Base-by-base conservation (phyloP, 2,329 filamentous ascomycete species). In the Phoma sp. region DNA sequence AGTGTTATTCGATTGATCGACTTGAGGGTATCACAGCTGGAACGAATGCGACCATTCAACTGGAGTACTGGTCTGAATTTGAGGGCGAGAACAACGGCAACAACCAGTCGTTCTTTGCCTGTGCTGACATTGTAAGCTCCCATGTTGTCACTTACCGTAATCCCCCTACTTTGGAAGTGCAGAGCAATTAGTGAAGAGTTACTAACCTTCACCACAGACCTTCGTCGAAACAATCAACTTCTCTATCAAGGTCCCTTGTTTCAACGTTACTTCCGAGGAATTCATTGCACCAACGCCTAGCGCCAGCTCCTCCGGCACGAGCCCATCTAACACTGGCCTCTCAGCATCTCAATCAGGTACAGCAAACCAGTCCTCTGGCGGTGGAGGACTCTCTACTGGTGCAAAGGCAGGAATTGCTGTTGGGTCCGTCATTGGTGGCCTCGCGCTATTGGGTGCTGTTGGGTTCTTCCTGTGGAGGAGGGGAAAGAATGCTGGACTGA, bases 101-200 rank as follows among this genome's bases (percentile, higher is more conserved):
- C 1, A 71, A 71, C 47, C 66, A 78, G 53, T 78, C 76, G 0
- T 80, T 77, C 64, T 81, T 80, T 57, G 78, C 78, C 7, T 81
- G 78, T 55, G 73, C 78, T 1, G 78, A 81, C 49, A 70, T 81
- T n/a, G 65, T 70, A 45, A 21, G 60, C n/a, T n/a, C n/a, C n/a
- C n/a, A n/a, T n/a, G n/a, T n/a, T n/a, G n/a, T n/a, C n/a, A n/a
- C n/a, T n/a, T n/a, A n/a, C n/a, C n/a, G n/a, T n/a, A n/a, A n/a
- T n/a, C n/a, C n/a, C n/a, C n/a, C n/a, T n/a, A n/a, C n/a, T n/a
- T n/a, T n/a, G n/a, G n/a, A n/a, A n/a, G n/a, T n/a, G n/a, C n/a
- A n/a, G n/a, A n/a, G n/a, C n/a, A n/a, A n/a, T n/a, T n/a, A n/a
- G n/a, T n/a, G n/a, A n/a, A 6, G 23, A 45, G 11, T 7, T 14